Evolutionary conservation across 345 rosid genomes (phyloP).

Genomic region (Rhizophora mangle): DNA sequence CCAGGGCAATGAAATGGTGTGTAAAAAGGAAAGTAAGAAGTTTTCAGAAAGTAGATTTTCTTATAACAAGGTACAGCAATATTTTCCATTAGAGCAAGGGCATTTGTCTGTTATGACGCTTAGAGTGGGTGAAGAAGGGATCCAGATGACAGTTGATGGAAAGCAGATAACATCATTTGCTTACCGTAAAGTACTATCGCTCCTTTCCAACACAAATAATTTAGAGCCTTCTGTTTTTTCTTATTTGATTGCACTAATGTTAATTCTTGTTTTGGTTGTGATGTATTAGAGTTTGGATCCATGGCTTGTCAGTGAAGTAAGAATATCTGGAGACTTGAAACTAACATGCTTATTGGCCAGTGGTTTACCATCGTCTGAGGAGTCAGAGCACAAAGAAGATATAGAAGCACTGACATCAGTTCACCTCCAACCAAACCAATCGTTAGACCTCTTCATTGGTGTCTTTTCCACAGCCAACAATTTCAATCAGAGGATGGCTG

Average conservation of each 20-base stretch:
- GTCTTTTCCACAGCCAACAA: conserved; percentile 90
- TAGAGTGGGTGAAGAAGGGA: conserved; percentile 78
- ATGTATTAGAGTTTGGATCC: conserved; percentile 67
- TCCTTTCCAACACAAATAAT: conserved; percentile 8
- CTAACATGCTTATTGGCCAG: conserved; percentile 66
- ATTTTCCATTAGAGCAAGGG: conserved; percentile 73
- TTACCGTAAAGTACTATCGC: conserved; percentile 65
- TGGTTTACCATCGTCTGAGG: conserved; percentile 87
- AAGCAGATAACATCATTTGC: conserved; percentile 90
- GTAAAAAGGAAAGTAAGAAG: background rate
- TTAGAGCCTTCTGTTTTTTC: background rate
- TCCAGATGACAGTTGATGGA: conserved; percentile 87
- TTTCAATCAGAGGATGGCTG: conserved; percentile 88
- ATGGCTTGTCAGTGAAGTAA: conserved; percentile 79
- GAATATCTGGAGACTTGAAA: conserved; percentile 66
- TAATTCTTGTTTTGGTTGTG: background rate
- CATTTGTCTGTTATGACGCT: conserved; percentile 70
- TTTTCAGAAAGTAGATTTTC: conserved; percentile 17
- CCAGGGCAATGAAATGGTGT: background rate
- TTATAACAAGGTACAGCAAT: conserved; percentile 27
- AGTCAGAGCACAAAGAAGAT: conserved; percentile 61
- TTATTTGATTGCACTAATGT: background rate
- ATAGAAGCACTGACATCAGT: conserved; percentile 60
- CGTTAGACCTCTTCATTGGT: conserved; percentile 75
- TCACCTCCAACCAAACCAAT: conserved; percentile 45